Evolutionary conservation across 129 eudicot species (phyloP).

Genomic region (Arctium lappa): DNA sequence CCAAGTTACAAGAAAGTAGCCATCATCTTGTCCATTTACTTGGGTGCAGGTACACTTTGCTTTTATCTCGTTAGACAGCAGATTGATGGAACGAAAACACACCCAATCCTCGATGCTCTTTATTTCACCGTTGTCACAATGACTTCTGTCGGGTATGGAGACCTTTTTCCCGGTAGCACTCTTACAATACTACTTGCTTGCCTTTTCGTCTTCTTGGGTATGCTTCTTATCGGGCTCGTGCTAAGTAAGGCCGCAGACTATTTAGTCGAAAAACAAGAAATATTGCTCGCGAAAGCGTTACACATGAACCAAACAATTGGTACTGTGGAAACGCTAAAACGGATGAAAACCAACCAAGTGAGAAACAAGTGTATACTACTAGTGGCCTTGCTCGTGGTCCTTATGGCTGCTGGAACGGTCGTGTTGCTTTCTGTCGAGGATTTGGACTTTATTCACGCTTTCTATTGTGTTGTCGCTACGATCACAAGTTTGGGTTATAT

Average conservation of each 20-base stretch:
- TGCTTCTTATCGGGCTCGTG: slow-evolving; percentile 68
- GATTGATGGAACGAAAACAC: slow-evolving; percentile 56
- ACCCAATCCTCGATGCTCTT: slow-evolving; percentile 59
- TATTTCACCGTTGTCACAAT: slow-evolving; percentile 92
- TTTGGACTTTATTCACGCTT: slow-evolving; percentile 63
- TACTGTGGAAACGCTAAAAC: slow-evolving; percentile 48
- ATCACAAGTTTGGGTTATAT: slow-evolving; percentile 91
- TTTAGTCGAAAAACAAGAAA: slow-evolving; percentile 82
- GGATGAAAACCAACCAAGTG: slow-evolving; percentile 54
- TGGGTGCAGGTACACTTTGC: slow-evolving; percentile 57
- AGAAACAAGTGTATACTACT: slow-evolving; percentile 67
- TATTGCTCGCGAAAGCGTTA: slow-evolving; percentile 60
- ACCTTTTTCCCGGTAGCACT: slow-evolving; percentile 65
- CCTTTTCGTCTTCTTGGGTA: slow-evolving; percentile 80
- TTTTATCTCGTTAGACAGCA: slow-evolving; percentile 71
- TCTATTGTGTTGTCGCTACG: slow-evolving; percentile 83
- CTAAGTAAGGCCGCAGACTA: slow-evolving; percentile 85
- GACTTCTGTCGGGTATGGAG: slow-evolving; percentile 97
- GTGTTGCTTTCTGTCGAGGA: slow-evolving; percentile 66
- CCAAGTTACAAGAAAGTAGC: slow-evolving; percentile 61
- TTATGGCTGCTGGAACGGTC: slow-evolving; percentile 56
- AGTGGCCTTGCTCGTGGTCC: slow-evolving; percentile 47
- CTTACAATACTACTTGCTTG: slow-evolving; percentile 69
- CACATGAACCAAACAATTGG: slow-evolving; percentile 56
- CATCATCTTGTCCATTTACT: slow-evolving; percentile 46